Conservation (phyloP, 495 filamentous ascomycete genomes). For the Penicillium manginii region DNA sequence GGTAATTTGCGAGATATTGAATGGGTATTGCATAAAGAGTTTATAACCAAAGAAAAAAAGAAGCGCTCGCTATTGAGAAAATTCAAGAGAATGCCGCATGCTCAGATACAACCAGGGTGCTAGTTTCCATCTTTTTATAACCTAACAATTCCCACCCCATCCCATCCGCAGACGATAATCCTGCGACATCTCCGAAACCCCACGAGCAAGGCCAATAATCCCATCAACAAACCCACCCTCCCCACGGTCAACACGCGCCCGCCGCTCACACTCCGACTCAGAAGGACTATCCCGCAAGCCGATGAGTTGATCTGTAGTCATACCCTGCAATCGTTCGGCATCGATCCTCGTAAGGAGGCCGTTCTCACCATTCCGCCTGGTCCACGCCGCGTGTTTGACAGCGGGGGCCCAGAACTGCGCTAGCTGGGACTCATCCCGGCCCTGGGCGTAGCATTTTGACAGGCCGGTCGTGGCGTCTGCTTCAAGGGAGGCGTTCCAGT, state of each 20-base stretch:
- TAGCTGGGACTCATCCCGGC: conserved; percentile 32
- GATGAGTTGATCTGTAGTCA: conserved; percentile 25
- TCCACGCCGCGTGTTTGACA: conserved; percentile 42
- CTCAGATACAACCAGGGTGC: neutral
- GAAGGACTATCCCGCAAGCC: conserved; percentile 17
- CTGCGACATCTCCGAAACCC: conserved; percentile 30
- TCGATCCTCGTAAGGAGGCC: conserved; percentile 26
- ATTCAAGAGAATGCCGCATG: neutral
- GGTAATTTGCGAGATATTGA: neutral
- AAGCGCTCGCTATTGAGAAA: neutral
- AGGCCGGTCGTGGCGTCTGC: conserved; percentile 13
- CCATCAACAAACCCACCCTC: conserved; percentile 35
- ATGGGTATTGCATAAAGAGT: neutral
- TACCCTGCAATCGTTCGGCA: conserved; percentile 28
- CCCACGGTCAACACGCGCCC: conserved; percentile 29
- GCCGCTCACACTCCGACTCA: conserved; percentile 29
- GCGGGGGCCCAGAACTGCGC: conserved; percentile 44
- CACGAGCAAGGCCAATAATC: conserved; percentile 34
- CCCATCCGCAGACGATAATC: conserved; percentile 32
- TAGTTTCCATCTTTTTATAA: neutral
- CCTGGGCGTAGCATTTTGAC: conserved; percentile 30
- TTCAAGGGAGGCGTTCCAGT: conserved; percentile 37
- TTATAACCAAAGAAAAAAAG: neutral
- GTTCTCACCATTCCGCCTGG: conserved; percentile 16
- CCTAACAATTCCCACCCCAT: conserved; percentile 33